Conservation (phyloP, 2,329 filamentous ascomycete species). For the Pseudocercospora musae region DNA sequence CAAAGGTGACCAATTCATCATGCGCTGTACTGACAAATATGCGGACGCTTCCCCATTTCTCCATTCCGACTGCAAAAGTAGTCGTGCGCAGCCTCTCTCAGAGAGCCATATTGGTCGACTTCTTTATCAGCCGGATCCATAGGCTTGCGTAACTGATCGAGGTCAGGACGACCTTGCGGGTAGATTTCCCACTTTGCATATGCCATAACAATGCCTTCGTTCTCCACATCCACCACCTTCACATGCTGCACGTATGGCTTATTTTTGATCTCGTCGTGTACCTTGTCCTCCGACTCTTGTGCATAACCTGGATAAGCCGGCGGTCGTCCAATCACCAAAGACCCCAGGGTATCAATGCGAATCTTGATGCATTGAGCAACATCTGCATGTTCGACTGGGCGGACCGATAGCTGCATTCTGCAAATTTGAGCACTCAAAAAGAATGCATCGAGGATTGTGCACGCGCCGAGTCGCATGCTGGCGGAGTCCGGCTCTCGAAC, state of each 20-base stretch:
- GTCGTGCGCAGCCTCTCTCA: not conserved
- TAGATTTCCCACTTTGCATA: not conserved
- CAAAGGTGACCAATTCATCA: no score
- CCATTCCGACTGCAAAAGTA: not conserved
- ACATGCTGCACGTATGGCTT: not conserved
- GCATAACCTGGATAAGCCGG: not conserved
- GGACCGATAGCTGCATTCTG: not conserved
- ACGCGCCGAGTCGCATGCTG: not conserved
- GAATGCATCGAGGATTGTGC: not conserved
- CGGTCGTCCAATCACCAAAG: not conserved
- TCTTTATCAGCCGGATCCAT: not conserved
- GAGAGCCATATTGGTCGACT: not conserved
- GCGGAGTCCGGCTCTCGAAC: not conserved
- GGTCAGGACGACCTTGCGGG: not conserved
- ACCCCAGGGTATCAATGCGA: not conserved
- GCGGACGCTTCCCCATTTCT: no score
- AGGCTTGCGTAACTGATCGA: not conserved
- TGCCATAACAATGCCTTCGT: not conserved
- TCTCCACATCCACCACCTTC: not conserved
- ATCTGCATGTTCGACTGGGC: not conserved
- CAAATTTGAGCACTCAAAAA: not conserved
- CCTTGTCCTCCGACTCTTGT: not conserved
- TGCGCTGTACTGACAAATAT: no score
- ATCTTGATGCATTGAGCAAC: not conserved
- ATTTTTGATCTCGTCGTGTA: not conserved